Evolutionary conservation across 1,139 yeast genomes (phyloP), one percentile per base, ranked within the genome.

Genomic region (Candida frijolesensis): DNA sequence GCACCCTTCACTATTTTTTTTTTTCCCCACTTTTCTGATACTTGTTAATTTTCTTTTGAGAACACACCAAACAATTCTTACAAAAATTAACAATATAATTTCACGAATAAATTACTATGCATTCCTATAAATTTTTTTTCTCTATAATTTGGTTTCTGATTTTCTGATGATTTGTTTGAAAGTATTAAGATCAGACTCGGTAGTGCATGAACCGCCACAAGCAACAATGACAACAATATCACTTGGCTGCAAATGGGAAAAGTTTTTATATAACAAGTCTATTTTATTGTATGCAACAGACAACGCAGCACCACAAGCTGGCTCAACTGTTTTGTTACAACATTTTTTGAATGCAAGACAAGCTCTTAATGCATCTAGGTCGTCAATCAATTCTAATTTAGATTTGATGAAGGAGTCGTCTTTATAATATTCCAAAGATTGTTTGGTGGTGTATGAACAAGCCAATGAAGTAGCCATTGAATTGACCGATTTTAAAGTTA

Each of bases 221-320:
- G 83, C 87, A 41, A 85, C 76, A 12, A 83, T 66, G 1, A 85
- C 77, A 0, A 85, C 71, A 4, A 79, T 74, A 51, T 84, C 87
- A 42, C 81, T 80, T 1, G 66, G 50, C 0, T 58, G 51, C 49
- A 81, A 64, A 25, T 70, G 60, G 1, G 66, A 67, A 40, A 74
- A 64, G 30, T 63, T 59, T 11, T 62, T 58, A 41, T 63, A 63
- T 19, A 81, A 57, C 22, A 74, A 57, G 8, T 70, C 69, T 7
- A 65, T 59, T 39, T 64, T 65, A 45, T 76, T 66, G 60, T 81
- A 81, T 2, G 78, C 73, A 8, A 80, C 67, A 15, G 85, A 79
- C 30, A 86, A 58, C 0, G 90, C 78, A 1, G 89, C 91, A 10
- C 90, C 91, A 68, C 92, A 87, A 0, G 92, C 90, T 0, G 91